Percentiles rank a stretch among this genome's conserved stretches.
Evolutionary conservation across 208 protist species (phyloP).

Genomic region (Herpetomonas samuelpessoai): DNA sequence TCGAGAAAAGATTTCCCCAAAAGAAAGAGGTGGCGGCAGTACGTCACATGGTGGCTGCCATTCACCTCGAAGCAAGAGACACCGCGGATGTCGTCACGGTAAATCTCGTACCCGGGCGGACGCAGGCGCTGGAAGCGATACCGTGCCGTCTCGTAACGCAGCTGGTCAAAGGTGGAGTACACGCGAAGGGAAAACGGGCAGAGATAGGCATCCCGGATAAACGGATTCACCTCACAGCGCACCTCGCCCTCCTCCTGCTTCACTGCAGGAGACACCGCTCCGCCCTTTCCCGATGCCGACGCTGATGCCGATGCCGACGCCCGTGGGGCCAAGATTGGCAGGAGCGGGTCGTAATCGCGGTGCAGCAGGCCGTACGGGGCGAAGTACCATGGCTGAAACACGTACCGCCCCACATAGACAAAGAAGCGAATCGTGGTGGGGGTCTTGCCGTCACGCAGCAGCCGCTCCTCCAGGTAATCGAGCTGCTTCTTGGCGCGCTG

Average conservation of each 20-base stretch:
- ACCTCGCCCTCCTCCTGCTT: slow-evolving; percentile 3
- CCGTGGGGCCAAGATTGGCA: slow-evolving; percentile 10
- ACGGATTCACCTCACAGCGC: slow-evolving; percentile 35
- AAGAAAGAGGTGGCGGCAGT: slow-evolving; percentile 81
- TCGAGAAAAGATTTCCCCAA: slow-evolving; percentile 90
- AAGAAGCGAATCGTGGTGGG: slow-evolving; percentile 82
- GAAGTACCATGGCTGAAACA: slow-evolving; percentile 89
- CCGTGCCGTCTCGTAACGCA: slow-evolving; percentile 63
- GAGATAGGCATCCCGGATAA: slow-evolving; percentile 74
- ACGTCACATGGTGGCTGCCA: slow-evolving; percentile 72
- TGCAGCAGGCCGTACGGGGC: slow-evolving; percentile 78
- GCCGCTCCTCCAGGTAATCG: slow-evolving; percentile 83
- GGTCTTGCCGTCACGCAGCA: slow-evolving; percentile 74
- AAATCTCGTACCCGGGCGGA: slow-evolving; percentile 78
- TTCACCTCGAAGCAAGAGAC: slow-evolving; percentile 85
- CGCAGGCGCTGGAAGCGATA: slow-evolving; percentile 56
- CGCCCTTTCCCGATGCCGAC: not conserved
- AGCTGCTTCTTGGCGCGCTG: slow-evolving; percentile 48
- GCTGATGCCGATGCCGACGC: not conserved
- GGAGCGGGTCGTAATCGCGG: slow-evolving; percentile 59
- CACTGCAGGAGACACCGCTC: not conserved
- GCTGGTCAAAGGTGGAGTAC: slow-evolving; percentile 60
- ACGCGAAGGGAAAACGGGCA: slow-evolving; percentile 87
- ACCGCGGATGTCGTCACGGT: slow-evolving; percentile 67
- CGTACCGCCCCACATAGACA: slow-evolving; percentile 57